phyloP scores from a whole-genome alignment of 1,284 basidiomycete genomes.

The Microbotryum lychnidis-dioicae region DNA sequence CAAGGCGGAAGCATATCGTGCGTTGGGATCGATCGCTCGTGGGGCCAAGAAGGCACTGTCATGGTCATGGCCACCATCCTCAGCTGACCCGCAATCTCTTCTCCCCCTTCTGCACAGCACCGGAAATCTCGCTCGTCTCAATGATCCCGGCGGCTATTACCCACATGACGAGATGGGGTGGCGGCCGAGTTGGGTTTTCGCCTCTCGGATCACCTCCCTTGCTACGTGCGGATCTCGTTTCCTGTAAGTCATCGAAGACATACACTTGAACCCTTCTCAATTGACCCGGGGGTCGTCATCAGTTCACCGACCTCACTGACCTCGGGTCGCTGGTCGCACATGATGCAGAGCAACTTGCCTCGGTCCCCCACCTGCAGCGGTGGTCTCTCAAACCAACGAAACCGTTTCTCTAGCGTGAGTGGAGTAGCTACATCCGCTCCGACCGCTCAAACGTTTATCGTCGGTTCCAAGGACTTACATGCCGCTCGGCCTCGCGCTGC shows the following conservation, averaged over 20 bases:
- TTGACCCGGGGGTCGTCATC: neutral
- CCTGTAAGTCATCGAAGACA: slow-evolving; percentile 6
- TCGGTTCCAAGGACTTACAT: no score
- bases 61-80: neutral
- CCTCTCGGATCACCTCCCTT: slow-evolving; percentile 18
- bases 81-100: neutral
- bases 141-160: slow-evolving; percentile 8
- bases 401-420: slow-evolving; percentile 23
- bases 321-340: no score
- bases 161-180: slow-evolving; percentile 29
- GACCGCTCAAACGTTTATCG: no score
- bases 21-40: neutral
- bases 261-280: neutral
- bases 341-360: slow-evolving; percentile 21
- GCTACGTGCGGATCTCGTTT: slow-evolving; percentile 6
- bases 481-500: no score
- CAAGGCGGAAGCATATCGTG: slow-evolving; percentile 21
- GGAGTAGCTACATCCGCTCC: no score
- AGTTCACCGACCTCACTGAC: neutral
- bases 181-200: slow-evolving; percentile 20
- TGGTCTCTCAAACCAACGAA: slow-evolving; percentile 18
- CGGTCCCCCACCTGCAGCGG: slow-evolving; percentile 22
- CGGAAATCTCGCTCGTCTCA: slow-evolving; percentile 1
- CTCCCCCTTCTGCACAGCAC: slow-evolving; percentile 2
- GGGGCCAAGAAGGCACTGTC: neutral